A percentile compares a stretch with the other conserved stretches of the same genome.
Conservation (phyloP, 441 rosid genomes). For the Sinapis alba region DNA sequence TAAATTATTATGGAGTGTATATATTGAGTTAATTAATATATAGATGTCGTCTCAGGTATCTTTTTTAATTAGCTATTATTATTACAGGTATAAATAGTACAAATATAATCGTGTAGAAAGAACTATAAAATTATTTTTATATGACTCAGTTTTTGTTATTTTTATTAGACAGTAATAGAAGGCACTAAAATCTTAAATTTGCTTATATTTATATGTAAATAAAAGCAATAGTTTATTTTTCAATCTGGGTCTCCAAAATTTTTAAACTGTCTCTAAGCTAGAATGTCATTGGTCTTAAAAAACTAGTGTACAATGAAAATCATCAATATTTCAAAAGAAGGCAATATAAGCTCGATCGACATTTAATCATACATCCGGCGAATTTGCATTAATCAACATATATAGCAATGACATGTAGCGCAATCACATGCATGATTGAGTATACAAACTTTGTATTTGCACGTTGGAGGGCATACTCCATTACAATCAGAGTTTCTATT, state of each 20-base stretch:
- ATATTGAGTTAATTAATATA: not conserved
- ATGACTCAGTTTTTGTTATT: not conserved
- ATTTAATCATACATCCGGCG: not conserved
- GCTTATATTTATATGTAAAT: not conserved
- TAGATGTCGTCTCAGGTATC: too few relatives aligned
- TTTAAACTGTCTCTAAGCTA: not conserved
- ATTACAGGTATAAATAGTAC: too few relatives aligned
- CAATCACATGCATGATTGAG: not conserved
- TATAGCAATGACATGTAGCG: not conserved
- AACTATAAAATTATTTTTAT: too few relatives aligned
- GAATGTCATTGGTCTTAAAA: not conserved
- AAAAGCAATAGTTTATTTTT: not conserved
- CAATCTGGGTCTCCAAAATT: too few relatives aligned
- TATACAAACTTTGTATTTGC: constrained; percentile 22
- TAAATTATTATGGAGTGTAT: not conserved
- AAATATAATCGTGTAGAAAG: not conserved
- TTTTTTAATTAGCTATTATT: too few relatives aligned
- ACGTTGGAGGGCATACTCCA: constrained; percentile 8
- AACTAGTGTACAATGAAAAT: not conserved
- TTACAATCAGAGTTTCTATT: not conserved
- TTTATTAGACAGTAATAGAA: not conserved
- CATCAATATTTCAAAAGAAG: not conserved
- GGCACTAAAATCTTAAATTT: not conserved
- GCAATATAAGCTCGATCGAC: not conserved
- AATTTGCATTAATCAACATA: constrained; percentile 10